Base-by-base conservation (phyloP, 768 basidiomycete species). In the Psilocybe azurescens region DNA sequence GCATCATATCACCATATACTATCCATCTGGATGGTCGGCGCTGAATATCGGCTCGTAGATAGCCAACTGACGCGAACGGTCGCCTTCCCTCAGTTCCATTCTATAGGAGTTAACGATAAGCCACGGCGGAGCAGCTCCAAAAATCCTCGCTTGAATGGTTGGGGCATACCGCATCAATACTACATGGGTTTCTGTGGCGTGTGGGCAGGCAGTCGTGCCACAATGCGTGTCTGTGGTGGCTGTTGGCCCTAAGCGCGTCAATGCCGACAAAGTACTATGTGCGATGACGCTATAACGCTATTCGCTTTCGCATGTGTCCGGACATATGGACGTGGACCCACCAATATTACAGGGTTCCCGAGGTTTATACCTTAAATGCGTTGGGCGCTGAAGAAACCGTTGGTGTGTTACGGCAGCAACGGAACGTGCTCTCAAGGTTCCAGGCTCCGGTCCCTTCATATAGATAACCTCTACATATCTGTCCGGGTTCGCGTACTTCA, bases 201-300 rank as follows among this genome's bases (percentile, higher is more conserved):
- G 41, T 44, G 41, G 41, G 41, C 38, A 39, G 14, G 38, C 14
- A 13, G 41, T 44, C 41, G 41, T 44, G 41, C 41, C 41, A 44
- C 41, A n/a, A 44, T 11, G 41, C 41, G n/a, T 44, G n/a, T 44
- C 41, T 44, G 41, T 44, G 11, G n/a, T 44, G n/a, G 11, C 41
- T 11, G 11, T 44, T 11, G 14, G 41, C 14, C 38, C 38, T 44
- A 44, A 44, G 41, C 41, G 41, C 41, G 41, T 44, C 41, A 44
- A 44, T 6, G 33, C 33, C 33, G 33, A 36, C 33, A 36, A 44
- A 44, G 41, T 44, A 44, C 14, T 16, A 5, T 44, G 41, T 13
- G 41, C 44, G 46, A 61, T 61, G 60, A 56, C 54, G 60, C 53
- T 39, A 47, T 56, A 56, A 56, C 55, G 55, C 46, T 56, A 56